A percentile compares a stretch with the other conserved stretches of the same genome.
These are phyloP conservation scores for Fusarium pseudonygamai DNA, from an alignment of 2,329 filamentous ascomycete genomes.

Conservation along the genomic window DNA sequence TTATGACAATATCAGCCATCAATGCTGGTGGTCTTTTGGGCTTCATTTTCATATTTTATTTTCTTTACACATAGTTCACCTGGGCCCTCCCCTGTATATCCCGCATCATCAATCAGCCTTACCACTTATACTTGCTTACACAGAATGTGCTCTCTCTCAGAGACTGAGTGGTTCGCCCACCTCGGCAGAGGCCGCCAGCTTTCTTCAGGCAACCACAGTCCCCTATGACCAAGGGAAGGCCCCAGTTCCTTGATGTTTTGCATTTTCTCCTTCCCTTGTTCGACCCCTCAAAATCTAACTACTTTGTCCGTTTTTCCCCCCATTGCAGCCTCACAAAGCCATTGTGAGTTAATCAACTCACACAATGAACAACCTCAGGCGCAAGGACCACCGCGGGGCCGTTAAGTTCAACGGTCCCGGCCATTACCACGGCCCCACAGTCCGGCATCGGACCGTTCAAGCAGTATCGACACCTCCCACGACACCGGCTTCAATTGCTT, in stretches of 20 bases:
- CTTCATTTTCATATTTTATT: neutral
- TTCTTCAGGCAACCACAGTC: slow-evolving; percentile 3
- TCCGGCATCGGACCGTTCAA: slow-evolving; percentile 14
- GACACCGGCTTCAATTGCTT: neutral
- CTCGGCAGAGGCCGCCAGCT: slow-evolving; percentile 3
- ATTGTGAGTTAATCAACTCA: neutral
- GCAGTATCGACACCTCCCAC: slow-evolving; percentile 8
- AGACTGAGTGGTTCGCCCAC: slow-evolving; percentile 9
- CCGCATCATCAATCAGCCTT: neutral
- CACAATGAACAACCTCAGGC: slow-evolving; percentile 18
- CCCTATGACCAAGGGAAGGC: slow-evolving; percentile 10
- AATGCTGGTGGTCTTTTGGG: neutral
- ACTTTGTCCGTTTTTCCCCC: neutral
- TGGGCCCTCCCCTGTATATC: neutral
- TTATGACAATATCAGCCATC: neutral
- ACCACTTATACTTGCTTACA: neutral
- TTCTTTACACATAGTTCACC: neutral
- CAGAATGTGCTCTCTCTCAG: neutral
- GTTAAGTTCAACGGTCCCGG: neutral
- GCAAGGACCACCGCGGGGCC: slow-evolving; percentile 13
- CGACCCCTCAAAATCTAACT: neutral
- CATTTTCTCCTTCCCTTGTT: slow-evolving; percentile 11
- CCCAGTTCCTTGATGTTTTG: slow-evolving; percentile 6
- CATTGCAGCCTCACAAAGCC: slow-evolving; percentile 20
- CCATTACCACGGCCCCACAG: slow-evolving; percentile 24